Evolutionary conservation across 148 eudicot species (phyloP).

Genomic region (Linanthus parryae): DNA sequence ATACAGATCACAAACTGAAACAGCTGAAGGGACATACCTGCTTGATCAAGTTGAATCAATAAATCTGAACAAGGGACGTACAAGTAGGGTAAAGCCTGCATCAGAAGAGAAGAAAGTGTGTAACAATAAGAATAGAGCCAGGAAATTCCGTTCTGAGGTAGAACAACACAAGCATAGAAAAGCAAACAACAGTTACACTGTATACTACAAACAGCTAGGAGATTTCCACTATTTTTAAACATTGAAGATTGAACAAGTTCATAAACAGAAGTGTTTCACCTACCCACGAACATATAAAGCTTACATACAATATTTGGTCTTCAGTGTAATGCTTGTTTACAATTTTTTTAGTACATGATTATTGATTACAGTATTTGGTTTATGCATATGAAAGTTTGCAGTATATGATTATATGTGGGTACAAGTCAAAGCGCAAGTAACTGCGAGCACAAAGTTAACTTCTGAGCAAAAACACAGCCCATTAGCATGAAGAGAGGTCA

Average conservation of each 20-base stretch:
- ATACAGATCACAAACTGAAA: not conserved
- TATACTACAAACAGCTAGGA: too few species aligned
- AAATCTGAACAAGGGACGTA: conserved; percentile 72
- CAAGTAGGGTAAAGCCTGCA: conserved; percentile 89
- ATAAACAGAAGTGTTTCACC: not conserved
- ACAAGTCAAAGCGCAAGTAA: not conserved
- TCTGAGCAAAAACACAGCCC: too few species aligned
- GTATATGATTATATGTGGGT: not conserved
- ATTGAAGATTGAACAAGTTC: too few species aligned
- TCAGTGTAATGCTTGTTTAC: not conserved
- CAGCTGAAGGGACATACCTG: conserved; percentile 32
- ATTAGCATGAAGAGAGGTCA: too few species aligned
- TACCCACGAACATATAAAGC: not conserved
- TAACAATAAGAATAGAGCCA: not conserved
- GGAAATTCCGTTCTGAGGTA: not conserved
- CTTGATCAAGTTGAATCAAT: conserved; percentile 35
- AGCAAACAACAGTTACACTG: too few species aligned
- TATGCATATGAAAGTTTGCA: too few species aligned
- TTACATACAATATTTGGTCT: not conserved
- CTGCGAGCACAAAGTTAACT: too few species aligned
- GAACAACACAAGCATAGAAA: too few species aligned
- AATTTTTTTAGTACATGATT: not conserved
- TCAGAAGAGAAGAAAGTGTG: conserved; percentile 8
- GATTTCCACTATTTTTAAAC: too few species aligned
- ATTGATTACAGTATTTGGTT: too few species aligned